Conservation (phyloP, 2,329 filamentous ascomycete genomes). For the Verticillium klebahnii region DNA sequence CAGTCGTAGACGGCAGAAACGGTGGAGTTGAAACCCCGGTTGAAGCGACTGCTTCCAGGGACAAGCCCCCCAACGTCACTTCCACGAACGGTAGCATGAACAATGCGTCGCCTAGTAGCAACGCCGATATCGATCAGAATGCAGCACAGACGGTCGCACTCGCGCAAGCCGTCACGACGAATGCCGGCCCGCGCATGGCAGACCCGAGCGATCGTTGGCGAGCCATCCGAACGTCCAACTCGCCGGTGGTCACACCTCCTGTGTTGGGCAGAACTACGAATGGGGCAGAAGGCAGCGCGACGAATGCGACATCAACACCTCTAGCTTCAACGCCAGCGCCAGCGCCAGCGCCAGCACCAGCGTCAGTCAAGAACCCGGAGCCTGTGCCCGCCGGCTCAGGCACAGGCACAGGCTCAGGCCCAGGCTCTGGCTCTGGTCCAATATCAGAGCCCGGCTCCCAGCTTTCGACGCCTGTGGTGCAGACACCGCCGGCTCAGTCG, state of each 20-base stretch:
- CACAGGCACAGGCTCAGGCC: too few relatives aligned
- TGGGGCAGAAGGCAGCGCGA: neutral
- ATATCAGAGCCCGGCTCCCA: neutral
- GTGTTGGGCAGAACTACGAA: neutral
- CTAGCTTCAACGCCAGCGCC: neutral
- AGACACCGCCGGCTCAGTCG: neutral
- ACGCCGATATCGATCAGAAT: neutral
- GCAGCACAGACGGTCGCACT: neutral
- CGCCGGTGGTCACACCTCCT: slow-evolving; percentile 4
- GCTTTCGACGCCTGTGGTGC: neutral
- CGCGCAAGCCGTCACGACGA: neutral
- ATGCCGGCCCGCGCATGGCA: neutral
- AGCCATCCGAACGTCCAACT: slow-evolving; percentile 8
- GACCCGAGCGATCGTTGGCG: slow-evolving; percentile 6
- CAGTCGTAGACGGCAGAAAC: too few relatives aligned
- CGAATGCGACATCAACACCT: neutral
- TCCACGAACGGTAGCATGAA: neutral
- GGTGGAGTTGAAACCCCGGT: too few relatives aligned
- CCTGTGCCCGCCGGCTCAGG: neutral
- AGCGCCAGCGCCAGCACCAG: neutral
- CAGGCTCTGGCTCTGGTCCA: neutral
- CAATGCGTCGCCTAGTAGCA: neutral
- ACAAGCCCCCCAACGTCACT: neutral
- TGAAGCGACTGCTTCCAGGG: too few relatives aligned
- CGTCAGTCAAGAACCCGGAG: neutral